Evolutionary conservation across 2,329 filamentous ascomycete species (phyloP).

Genomic region (Arthrobotrys conoides): DNA sequence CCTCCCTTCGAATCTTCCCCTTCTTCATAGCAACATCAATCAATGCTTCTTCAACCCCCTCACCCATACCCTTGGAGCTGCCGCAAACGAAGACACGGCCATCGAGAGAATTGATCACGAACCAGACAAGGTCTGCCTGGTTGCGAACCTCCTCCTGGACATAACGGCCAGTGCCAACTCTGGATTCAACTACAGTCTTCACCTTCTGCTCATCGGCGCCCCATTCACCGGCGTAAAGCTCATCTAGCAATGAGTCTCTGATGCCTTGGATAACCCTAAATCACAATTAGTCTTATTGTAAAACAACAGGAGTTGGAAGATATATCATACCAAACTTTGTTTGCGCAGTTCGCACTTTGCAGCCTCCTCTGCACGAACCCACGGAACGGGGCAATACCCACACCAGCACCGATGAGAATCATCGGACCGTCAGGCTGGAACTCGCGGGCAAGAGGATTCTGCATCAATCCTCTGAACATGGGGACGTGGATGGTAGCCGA

Average conservation of each 20-base stretch:
- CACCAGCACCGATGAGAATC: slow-evolving; percentile 95
- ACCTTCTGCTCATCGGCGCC: slow-evolving; percentile 91
- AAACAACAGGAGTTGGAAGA: background rate
- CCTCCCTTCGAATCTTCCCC: slow-evolving; percentile 84
- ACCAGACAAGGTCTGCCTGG: slow-evolving; percentile 98
- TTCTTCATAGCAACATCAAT: slow-evolving; percentile 93
- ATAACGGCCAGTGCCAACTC: slow-evolving; percentile 84
- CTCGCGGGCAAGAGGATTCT: slow-evolving; percentile 91
- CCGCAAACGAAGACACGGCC: slow-evolving; percentile 97
- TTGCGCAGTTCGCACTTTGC: slow-evolving; percentile 94
- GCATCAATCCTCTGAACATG: slow-evolving; percentile 99
- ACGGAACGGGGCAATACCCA: slow-evolving; percentile 96
- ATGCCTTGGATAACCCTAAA: slow-evolving; percentile 83
- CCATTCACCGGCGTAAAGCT: slow-evolving; percentile 97
- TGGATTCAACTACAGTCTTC: slow-evolving; percentile 84
- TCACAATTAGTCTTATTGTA: slow-evolving; percentile 27
- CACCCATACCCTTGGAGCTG: slow-evolving; percentile 95
- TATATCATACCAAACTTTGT: slow-evolving; percentile 83
- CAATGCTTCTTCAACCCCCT: slow-evolving; percentile 89
- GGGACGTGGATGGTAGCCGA: slow-evolving; percentile 79
- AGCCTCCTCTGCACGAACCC: slow-evolving; percentile 95
- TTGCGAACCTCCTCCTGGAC: slow-evolving; percentile 94
- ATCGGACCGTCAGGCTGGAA: slow-evolving; percentile 96
- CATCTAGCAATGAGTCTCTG: slow-evolving; percentile 92
- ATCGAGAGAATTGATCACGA: slow-evolving; percentile 95